phyloP scores from a whole-genome alignment of 441 rosid species.

The Euphorbia neoarborescens region DNA sequence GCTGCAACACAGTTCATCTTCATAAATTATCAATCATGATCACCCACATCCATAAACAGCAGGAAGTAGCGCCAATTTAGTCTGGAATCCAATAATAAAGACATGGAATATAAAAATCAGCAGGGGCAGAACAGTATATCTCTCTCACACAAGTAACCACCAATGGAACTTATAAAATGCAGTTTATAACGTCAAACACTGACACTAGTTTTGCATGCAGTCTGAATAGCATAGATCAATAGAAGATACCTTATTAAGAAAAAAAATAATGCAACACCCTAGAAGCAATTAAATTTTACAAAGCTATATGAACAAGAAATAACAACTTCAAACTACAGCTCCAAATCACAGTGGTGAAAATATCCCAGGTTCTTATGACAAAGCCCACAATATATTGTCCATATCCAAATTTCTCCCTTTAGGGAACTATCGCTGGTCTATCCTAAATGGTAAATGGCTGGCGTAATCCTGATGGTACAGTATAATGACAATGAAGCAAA shows the following conservation, averaged over 20 bases:
- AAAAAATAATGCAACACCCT: neutral
- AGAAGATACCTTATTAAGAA: neutral
- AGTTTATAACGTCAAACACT: neutral
- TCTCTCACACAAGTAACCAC: neutral
- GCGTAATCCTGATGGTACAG: neutral
- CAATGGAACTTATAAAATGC: neutral
- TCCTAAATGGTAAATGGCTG: neutral
- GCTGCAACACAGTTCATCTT: neutral
- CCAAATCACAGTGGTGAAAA: neutral
- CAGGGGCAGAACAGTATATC: neutral
- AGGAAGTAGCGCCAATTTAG: neutral
- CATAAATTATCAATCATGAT: neutral
- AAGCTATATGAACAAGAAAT: neutral
- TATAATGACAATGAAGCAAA: constrained; percentile 3
- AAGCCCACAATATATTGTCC: neutral
- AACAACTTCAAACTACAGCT: neutral
- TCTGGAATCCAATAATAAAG: neutral
- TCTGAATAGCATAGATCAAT: neutral
- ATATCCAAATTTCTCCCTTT: neutral
- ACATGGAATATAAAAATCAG: neutral
- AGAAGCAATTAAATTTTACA: neutral
- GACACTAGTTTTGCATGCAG: neutral
- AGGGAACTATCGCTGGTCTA: neutral
- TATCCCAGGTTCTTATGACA: neutral
- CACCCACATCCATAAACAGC: neutral